Percentiles rank a stretch among this genome's conserved stretches.
phyloP scores from a whole-genome alignment of 2,329 filamentous ascomycete species.

The Scorias spongiosa region DNA sequence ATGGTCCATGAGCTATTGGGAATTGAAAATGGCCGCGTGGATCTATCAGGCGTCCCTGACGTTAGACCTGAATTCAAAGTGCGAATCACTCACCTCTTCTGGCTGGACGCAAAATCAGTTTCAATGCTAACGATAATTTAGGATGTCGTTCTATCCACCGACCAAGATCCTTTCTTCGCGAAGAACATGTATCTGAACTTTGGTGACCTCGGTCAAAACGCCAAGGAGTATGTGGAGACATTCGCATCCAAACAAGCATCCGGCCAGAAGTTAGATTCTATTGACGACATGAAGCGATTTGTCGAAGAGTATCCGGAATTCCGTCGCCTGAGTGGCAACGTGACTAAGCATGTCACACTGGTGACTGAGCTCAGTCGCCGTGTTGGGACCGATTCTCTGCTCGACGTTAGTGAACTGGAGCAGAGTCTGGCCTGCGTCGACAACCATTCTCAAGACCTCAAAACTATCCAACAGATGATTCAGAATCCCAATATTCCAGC shows the following conservation, averaged over 20 bases:
- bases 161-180: conserved; percentile 97
- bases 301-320: conserved; percentile 99
- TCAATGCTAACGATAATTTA: conserved; percentile 6
- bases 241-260: conserved; percentile 97
- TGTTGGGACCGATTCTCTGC: conserved; percentile 67
- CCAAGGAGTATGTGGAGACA: conserved; percentile 97
- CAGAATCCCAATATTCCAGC: conserved; percentile 61
- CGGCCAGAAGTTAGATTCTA: conserved; percentile 90
- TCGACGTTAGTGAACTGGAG: conserved; percentile 96
- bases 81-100: not conserved
- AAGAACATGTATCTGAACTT: conserved; percentile 99
- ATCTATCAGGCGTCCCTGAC: conserved; percentile 70
- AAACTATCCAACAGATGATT: conserved; percentile 77
- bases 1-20: conserved; percentile 97
- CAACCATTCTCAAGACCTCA: conserved; percentile 82
- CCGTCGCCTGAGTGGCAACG: conserved; percentile 88
- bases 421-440: conserved; percentile 96
- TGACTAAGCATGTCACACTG: conserved; percentile 94
- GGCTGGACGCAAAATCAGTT: not conserved
- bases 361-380: conserved; percentile 84
- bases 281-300: conserved; percentile 97
- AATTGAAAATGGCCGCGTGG: conserved; percentile 87
- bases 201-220: conserved; percentile 84
- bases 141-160: conserved; percentile 88
- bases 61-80: conserved; percentile 66